Conservation (phyloP, 164 flowering plant species). For the Dillenia turbinata region DNA sequence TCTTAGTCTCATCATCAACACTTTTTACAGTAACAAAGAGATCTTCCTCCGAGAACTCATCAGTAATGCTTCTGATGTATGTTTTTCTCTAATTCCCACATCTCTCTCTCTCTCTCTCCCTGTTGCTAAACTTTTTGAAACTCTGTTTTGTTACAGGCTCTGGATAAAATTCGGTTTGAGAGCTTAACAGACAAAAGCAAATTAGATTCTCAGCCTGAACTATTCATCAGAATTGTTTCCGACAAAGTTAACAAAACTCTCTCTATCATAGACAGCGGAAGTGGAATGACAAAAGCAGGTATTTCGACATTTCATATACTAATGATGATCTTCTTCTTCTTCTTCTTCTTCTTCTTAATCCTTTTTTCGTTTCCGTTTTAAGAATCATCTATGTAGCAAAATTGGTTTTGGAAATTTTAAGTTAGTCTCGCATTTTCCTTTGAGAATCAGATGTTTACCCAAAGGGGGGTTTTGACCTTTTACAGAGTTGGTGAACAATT, state of each 20-base stretch:
- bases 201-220: constrained; percentile 66
- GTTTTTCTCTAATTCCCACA: neutral
- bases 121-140: neutral
- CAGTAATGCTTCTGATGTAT: constrained; percentile 74
- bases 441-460: no score
- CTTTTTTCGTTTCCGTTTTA: no score
- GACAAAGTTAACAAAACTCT: constrained; percentile 64
- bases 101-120: neutral
- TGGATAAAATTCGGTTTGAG: constrained; percentile 71
- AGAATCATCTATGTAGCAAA: no score
- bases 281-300: constrained; percentile 76
- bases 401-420: no score
- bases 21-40: constrained; percentile 85
- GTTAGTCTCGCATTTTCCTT: no score
- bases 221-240: constrained; percentile 58
- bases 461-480: neutral
- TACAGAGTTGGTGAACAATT: constrained; percentile 60
- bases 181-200: constrained; percentile 66
- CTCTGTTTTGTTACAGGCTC: constrained; percentile 28
- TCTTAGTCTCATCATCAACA: constrained; percentile 73
- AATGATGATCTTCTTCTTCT: neutral
- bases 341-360: no score
- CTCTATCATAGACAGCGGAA: constrained; percentile 61
- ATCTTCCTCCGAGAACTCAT: constrained; percentile 80
- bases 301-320: no score